phyloP scores from a whole-genome alignment of 2,329 filamentous ascomycete genomes.

The Aspergillus fischeri region DNA sequence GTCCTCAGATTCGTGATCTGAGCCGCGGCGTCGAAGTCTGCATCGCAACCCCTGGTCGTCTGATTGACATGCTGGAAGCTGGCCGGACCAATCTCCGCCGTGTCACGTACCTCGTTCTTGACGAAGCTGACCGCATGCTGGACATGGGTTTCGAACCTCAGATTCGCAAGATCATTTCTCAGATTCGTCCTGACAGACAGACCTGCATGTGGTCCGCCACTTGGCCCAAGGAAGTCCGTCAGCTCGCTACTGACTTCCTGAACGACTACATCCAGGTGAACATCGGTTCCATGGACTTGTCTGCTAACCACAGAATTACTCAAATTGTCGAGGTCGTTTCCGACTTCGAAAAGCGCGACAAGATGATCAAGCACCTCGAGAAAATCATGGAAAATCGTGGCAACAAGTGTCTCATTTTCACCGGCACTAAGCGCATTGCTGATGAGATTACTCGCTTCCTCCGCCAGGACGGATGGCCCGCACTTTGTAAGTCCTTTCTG shows the following conservation, averaged over 20 bases:
- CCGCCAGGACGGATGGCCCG: constrained; percentile 96
- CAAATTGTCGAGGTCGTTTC: constrained; percentile 95
- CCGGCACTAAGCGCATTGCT: constrained; percentile 78
- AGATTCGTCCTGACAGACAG: constrained; percentile 97
- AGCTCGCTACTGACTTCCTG: constrained; percentile 84
- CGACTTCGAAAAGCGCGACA: constrained; percentile 96
- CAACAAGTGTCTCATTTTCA: constrained; percentile 96
- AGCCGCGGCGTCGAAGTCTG: constrained; percentile 94
- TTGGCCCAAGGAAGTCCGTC: constrained; percentile 97
- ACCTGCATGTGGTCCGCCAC: constrained; percentile 99
- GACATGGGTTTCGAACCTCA: constrained; percentile 99
- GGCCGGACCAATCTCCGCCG: constrained; percentile 97
- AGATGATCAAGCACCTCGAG: constrained; percentile 96
- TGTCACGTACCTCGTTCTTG: constrained; percentile 95
- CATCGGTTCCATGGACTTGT: constrained; percentile 91
- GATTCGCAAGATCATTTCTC: constrained; percentile 96
- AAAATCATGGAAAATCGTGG: constrained; percentile 95
- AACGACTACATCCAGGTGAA: constrained; percentile 98
- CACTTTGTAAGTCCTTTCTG: constrained; percentile 66
- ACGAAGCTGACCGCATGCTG: constrained; percentile 98
- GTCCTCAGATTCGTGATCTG: constrained; percentile 92
- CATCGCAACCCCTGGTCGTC: constrained; percentile 94
- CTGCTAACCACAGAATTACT: constrained; percentile 95
- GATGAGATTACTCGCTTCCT: constrained; percentile 98
- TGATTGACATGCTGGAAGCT: constrained; percentile 98